These are phyloP conservation scores for Amphirosellinia nigrospora DNA, from an alignment of 495 filamentous ascomycete genomes.

Conservation along the genomic window DNA sequence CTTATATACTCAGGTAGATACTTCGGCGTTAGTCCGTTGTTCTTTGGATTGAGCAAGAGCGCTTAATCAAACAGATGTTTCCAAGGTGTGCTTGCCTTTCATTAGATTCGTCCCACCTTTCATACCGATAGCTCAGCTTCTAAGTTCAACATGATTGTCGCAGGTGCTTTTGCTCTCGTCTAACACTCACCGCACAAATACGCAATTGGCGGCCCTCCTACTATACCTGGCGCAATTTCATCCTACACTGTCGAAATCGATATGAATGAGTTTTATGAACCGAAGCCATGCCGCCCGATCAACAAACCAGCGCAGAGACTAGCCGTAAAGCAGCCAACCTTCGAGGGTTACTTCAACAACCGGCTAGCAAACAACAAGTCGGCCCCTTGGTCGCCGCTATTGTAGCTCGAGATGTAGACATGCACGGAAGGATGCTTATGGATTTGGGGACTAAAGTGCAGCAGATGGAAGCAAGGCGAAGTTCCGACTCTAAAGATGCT, in stretches of 20 bases:
- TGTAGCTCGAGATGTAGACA: slow-evolving; percentile 17
- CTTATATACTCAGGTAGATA: neutral
- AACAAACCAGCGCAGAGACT: neutral
- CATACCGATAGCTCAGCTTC: neutral
- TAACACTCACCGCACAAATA: neutral
- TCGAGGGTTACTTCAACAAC: slow-evolving; percentile 11
- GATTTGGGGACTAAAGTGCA: slow-evolving; percentile 2
- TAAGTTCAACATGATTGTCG: neutral
- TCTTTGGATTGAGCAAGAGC: neutral
- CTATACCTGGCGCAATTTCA: neutral
- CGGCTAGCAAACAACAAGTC: neutral
- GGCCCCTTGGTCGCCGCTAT: slow-evolving; percentile 17
- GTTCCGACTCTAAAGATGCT: neutral
- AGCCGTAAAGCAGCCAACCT: neutral
- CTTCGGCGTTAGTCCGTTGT: neutral
- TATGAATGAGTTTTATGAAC: neutral
- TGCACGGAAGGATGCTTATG: slow-evolving; percentile 1
- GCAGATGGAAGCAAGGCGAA: neutral
- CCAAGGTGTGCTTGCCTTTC: neutral
- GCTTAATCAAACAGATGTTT: neutral
- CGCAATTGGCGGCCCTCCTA: neutral
- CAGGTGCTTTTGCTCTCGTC: neutral
- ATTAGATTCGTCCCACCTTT: neutral
- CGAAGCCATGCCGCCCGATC: slow-evolving; percentile 9
- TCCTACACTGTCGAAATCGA: neutral